These are phyloP conservation scores for Candida jianshihensis DNA, from an alignment of 805 yeast genomes.

Conservation along the genomic window DNA sequence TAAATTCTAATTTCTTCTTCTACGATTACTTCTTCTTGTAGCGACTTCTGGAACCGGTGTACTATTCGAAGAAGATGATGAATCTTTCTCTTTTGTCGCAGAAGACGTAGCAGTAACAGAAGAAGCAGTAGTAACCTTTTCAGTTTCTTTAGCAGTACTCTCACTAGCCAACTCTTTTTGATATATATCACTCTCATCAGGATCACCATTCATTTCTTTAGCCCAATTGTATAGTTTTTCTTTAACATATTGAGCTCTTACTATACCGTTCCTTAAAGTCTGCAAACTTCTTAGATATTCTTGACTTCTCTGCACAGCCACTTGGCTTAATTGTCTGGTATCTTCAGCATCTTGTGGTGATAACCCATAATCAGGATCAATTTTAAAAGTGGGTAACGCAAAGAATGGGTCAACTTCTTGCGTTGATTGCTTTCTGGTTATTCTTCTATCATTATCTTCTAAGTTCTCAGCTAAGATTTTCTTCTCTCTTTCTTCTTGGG, in stretches of 20 bases:
- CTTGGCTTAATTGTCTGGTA: conserved; percentile 67
- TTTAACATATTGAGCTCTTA: conserved; percentile 71
- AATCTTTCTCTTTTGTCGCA: conserved; percentile 15
- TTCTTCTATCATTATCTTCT: conserved; percentile 22
- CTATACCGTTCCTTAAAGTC: conserved; percentile 66
- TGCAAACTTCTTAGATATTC: conserved; percentile 79
- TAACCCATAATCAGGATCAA: conserved; percentile 43
- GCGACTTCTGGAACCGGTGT: conserved; percentile 7
- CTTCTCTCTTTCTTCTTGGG: conserved; percentile 10
- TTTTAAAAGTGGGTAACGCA: conserved; percentile 43
- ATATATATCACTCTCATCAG: conserved; percentile 36
- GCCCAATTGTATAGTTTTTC: conserved; percentile 76
- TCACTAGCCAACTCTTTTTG: conserved; percentile 21
- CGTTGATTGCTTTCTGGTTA: conserved; percentile 20
- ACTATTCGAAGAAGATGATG: conserved; percentile 12
- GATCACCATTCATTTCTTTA: conserved; percentile 69
- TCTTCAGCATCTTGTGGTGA: conserved; percentile 55
- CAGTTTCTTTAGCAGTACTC: conserved; percentile 25
- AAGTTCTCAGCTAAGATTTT: conserved; percentile 9
- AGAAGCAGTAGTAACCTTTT: neutral
- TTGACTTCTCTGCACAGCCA: conserved; percentile 73
- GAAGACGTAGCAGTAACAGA: too few species aligned
- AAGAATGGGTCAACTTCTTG: conserved; percentile 56
- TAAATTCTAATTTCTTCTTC: conserved; percentile 6
- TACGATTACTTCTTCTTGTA: conserved; percentile 14